These are phyloP conservation scores for Corylus americana DNA, from an alignment of 306 rosid species.

Conservation along the genomic window DNA sequence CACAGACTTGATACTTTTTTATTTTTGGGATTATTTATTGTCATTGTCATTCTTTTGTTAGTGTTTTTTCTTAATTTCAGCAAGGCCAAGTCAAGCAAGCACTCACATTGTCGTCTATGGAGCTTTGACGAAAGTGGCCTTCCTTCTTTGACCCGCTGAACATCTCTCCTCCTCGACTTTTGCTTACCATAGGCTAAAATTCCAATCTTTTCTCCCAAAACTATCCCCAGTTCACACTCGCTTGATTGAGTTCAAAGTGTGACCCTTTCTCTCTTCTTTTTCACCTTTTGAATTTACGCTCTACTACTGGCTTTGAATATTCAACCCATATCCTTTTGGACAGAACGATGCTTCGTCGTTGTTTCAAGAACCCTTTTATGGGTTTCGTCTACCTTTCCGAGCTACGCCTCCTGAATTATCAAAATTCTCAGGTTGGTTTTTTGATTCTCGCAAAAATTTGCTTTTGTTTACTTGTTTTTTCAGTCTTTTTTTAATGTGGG, in stretches of 20 bases:
- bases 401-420: not conserved
- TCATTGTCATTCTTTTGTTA: no score
- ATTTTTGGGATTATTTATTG: no score
- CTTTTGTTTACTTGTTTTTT: not conserved
- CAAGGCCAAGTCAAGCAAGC: conserved; percentile 23
- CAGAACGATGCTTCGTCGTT: conserved; percentile 3
- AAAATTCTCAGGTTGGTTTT: conserved; percentile 35
- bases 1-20: no score
- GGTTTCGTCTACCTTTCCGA: conserved; percentile 15
- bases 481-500: not conserved
- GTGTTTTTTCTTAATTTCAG: not conserved
- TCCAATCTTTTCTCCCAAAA: conserved; percentile 3
- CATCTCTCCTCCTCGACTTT: not conserved
- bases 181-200: not conserved
- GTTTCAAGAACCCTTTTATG: conserved; percentile 18
- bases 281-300: not conserved
- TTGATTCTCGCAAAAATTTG: not conserved
- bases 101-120: conserved; percentile 27
- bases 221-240: conserved; percentile 24
- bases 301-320: conserved; percentile 5
- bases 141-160: conserved; percentile 35
- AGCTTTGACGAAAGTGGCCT: conserved; percentile 39
- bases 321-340: conserved; percentile 1
- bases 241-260: not conserved
- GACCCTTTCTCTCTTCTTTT: not conserved